A percentile compares a stretch with the other conserved stretches of the same genome.
These are phyloP conservation scores for Wolfiporia cocos DNA, from an alignment of 1,284 basidiomycete species.

Conservation along the genomic window DNA sequence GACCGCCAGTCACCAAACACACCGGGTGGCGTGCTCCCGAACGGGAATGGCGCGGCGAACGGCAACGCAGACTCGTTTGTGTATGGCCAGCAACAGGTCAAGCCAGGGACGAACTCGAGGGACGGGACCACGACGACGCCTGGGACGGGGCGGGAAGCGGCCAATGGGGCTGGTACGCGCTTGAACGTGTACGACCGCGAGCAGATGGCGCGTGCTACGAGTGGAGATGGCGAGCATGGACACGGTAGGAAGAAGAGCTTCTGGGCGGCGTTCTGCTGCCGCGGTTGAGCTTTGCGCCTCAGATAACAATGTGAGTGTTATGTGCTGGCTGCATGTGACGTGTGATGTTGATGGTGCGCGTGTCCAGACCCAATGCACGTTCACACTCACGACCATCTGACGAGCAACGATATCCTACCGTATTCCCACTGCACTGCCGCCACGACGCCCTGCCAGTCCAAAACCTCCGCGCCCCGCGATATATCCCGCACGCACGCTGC, in stretches of 20 bases:
- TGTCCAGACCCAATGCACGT: neutral
- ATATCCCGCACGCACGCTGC: no score
- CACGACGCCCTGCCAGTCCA: no score
- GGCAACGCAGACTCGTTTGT: conserved; percentile 53
- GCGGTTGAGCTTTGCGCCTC: conserved; percentile 39
- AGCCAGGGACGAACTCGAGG: conserved; percentile 29
- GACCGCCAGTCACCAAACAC: conserved; percentile 53
- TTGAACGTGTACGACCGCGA: conserved; percentile 48
- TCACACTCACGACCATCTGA: conserved; percentile 9
- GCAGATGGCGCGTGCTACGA: conserved; percentile 47
- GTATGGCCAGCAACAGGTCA: conserved; percentile 42
- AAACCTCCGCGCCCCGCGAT: no score
- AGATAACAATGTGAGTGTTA: conserved; percentile 14
- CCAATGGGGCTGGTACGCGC: conserved; percentile 47
- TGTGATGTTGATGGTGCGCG: neutral
- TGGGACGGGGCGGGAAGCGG: conserved; percentile 12
- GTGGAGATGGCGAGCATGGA: conserved; percentile 50
- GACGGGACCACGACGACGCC: conserved; percentile 20
- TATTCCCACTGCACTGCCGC: conserved; percentile 5
- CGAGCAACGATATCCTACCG: conserved; percentile 17
- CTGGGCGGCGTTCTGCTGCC: conserved; percentile 68
- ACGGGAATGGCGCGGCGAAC: conserved; percentile 25
- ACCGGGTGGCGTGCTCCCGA: conserved; percentile 28
- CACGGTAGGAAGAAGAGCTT: conserved; percentile 41
- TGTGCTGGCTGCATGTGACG: neutral